Evolutionary conservation across 176 grass and related monocot species (phyloP).

Genomic region (Oryza australiensis): DNA sequence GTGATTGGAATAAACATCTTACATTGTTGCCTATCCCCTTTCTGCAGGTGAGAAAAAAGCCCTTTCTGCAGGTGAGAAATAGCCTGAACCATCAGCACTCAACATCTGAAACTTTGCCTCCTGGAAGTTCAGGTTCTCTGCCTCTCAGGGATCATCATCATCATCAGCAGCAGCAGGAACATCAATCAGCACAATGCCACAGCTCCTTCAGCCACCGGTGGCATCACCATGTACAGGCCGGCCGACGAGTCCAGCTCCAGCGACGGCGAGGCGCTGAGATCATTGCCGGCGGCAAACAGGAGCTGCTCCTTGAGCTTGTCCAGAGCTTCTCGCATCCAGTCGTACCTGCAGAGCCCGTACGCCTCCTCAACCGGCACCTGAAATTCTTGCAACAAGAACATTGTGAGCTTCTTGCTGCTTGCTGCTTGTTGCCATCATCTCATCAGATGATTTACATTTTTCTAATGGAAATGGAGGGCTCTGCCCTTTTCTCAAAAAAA

Average conservation of each 20-base stretch:
- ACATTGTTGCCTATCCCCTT: background rate
- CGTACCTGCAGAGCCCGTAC: slow-evolving; percentile 56
- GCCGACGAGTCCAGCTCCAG: slow-evolving; percentile 10
- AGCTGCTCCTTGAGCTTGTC: slow-evolving; percentile 52
- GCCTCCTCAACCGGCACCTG: slow-evolving; percentile 56
- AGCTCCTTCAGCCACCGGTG: slow-evolving; percentile 29
- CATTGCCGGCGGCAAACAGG: background rate
- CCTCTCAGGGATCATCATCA: background rate
- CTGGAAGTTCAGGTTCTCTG: slow-evolving; percentile 15
- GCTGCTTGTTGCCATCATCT: background rate
- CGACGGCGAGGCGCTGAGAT: background rate
- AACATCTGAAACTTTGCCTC: background rate
- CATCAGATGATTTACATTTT: background rate
- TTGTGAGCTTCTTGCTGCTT: background rate
- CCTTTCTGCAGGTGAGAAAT: slow-evolving; percentile 23
- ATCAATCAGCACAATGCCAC: slow-evolving; percentile 36
- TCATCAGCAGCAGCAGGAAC: background rate
- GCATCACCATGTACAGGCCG: slow-evolving; percentile 22
- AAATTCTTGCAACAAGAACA: background rate
- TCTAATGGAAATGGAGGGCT: too few relatives aligned
- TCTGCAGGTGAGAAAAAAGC: slow-evolving; percentile 27
- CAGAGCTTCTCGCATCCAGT: slow-evolving; percentile 74
- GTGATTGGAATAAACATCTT: slow-evolving; percentile 13
- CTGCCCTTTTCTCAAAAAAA: too few relatives aligned
- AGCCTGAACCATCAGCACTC: background rate